These are phyloP conservation scores for Turritis glabra DNA, from an alignment of 345 rosid species.

Conservation along the genomic window DNA sequence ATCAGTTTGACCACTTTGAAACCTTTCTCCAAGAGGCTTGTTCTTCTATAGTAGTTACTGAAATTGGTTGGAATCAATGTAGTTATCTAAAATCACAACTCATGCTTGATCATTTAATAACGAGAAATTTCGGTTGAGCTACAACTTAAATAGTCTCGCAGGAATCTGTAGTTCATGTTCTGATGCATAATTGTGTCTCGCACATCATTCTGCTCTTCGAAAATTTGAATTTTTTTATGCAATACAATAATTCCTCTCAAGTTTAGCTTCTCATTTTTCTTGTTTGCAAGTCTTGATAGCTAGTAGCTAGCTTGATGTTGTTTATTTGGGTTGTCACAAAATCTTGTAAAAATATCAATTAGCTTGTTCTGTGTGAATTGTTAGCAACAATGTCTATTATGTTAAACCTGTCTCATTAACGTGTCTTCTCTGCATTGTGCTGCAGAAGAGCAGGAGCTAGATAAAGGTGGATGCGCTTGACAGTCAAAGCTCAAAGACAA, in stretches of 20 bases:
- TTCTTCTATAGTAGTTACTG: neutral
- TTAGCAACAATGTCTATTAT: neutral
- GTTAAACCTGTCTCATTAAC: slow-evolving; percentile 1
- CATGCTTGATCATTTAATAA: neutral
- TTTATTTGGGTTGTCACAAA: neutral
- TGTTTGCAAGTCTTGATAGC: slow-evolving; percentile 2
- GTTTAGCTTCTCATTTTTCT: neutral
- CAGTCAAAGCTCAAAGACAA: slow-evolving; percentile 19
- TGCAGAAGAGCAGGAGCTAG: slow-evolving; percentile 24
- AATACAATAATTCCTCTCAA: neutral
- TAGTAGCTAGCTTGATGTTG: neutral
- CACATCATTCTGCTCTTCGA: neutral
- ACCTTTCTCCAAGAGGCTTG: neutral
- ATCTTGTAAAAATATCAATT: neutral
- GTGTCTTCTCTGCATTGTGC: neutral
- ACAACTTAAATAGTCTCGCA: neutral
- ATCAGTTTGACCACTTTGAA: neutral
- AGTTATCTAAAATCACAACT: neutral
- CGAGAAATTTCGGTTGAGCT: neutral
- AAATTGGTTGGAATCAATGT: neutral
- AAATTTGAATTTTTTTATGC: neutral
- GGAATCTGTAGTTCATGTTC: neutral
- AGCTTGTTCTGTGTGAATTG: slow-evolving; percentile 12
- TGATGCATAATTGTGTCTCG: neutral
- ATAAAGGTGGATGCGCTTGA: slow-evolving; percentile 10